These are phyloP conservation scores for Primulina huaijiensis DNA, from an alignment of 257 asterid species.

Conservation along the genomic window DNA sequence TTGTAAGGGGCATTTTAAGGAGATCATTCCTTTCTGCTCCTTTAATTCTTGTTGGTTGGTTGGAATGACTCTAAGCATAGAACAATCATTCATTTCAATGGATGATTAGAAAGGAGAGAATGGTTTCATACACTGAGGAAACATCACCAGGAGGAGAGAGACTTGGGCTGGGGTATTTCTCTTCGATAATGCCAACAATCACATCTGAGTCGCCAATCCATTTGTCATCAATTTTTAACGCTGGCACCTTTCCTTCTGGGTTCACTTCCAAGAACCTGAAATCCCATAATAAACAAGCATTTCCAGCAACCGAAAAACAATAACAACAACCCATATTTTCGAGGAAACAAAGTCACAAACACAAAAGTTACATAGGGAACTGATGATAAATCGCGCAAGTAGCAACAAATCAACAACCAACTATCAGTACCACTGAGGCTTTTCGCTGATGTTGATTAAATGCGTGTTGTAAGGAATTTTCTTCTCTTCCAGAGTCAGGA, in stretches of 20 bases:
- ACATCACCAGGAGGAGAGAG: constrained; percentile 59
- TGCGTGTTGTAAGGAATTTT: constrained; percentile 50
- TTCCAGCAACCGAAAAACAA: not conserved
- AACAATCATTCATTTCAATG: not conserved
- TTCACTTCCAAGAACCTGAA: constrained; percentile 64
- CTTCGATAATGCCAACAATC: constrained; percentile 65
- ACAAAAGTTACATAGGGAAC: not conserved
- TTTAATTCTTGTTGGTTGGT: not conserved
- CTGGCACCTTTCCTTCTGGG: constrained; percentile 82
- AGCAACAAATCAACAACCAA: not conserved
- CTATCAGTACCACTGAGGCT: constrained; percentile 62
- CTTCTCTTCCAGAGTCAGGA: constrained; percentile 69
- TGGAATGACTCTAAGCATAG: not conserved
- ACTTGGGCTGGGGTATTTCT: constrained; percentile 68
- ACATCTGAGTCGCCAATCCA: constrained; percentile 85
- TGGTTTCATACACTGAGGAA: constrained; percentile 54
- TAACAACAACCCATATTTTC: not conserved
- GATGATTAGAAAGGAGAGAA: constrained; percentile 6
- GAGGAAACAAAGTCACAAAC: not conserved
- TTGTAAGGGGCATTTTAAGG: not conserved
- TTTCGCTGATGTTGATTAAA: constrained; percentile 50
- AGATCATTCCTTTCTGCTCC: not conserved
- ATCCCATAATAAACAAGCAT: not conserved
- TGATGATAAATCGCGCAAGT: not conserved
- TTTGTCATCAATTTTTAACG: constrained; percentile 62